phyloP scores from a whole-genome alignment of 75 land plant genomes.

The Pinus tabuliformis region DNA sequence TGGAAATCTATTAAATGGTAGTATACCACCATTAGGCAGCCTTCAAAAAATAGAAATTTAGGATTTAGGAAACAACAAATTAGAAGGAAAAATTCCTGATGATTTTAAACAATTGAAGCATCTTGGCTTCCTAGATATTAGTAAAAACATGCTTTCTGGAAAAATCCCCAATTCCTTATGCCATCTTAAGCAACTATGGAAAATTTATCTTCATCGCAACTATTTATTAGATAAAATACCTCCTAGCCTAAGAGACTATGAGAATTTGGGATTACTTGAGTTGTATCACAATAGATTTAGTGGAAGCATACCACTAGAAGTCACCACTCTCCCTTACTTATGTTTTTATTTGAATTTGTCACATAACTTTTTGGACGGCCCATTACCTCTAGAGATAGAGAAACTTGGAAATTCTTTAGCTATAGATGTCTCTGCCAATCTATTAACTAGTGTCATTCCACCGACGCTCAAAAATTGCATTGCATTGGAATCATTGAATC shows the following conservation, averaged over 20 bases:
- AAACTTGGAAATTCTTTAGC: slow-evolving; percentile 14
- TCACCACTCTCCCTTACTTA: background rate
- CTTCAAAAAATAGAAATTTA: slow-evolving; percentile 9
- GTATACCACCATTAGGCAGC: slow-evolving; percentile 11
- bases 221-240: slow-evolving; percentile 13
- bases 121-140: slow-evolving; percentile 11
- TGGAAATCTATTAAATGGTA: slow-evolving; percentile 16
- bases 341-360: slow-evolving; percentile 16
- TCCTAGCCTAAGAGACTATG: background rate
- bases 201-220: slow-evolving; percentile 11
- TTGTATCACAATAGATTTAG: background rate
- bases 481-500: slow-evolving; percentile 18
- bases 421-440: slow-evolving; percentile 29
- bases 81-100: slow-evolving; percentile 16
- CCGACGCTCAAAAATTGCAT: slow-evolving; percentile 16
- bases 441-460: slow-evolving; percentile 27
- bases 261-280: slow-evolving; percentile 11
- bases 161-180: background rate
- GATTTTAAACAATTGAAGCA: slow-evolving; percentile 14
- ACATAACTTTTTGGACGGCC: slow-evolving; percentile 13
- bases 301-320: slow-evolving; percentile 13
- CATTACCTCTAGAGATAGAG: slow-evolving; percentile 3
- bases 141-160: slow-evolving; percentile 25
- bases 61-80: slow-evolving; percentile 14
- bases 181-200: background rate